Conservation (phyloP, 202 grass and related monocot genomes). For the Digitaria exilis region DNA sequence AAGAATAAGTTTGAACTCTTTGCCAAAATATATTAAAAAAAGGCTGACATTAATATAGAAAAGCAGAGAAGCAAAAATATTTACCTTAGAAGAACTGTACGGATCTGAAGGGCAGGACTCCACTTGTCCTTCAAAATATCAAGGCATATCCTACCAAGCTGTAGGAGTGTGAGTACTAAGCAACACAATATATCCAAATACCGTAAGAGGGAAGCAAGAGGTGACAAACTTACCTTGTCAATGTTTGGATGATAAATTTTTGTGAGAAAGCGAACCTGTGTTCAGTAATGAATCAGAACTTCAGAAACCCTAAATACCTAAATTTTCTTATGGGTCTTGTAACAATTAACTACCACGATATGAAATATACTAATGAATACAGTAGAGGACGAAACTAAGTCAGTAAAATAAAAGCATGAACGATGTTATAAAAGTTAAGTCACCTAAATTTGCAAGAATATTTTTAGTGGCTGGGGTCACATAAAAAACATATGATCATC, state of each 20-base stretch:
- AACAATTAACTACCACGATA: not conserved
- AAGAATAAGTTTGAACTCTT: not conserved
- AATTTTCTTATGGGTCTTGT: not conserved
- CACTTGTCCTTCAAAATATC: constrained; percentile 98
- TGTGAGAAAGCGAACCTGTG: constrained; percentile 88
- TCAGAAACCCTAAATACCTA: constrained; percentile 1
- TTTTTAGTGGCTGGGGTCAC: not conserved
- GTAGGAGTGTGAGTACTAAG: constrained; percentile 35
- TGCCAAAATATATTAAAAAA: constrained; percentile 16
- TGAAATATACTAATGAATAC: not conserved
- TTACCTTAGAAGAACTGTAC: constrained; percentile 92
- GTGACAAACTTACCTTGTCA: constrained; percentile 71
- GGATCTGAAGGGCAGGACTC: constrained; percentile 95
- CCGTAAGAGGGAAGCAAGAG: constrained; percentile 3
- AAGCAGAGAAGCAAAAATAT: constrained; percentile 17
- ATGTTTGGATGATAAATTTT: constrained; percentile 98
- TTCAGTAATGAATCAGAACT: constrained; percentile 20
- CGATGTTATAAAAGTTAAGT: constrained; percentile 11
- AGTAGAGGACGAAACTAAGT: not conserved
- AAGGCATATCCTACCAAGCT: constrained; percentile 99
- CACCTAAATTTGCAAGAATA: not conserved
- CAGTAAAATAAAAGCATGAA: not conserved
- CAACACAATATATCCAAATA: not conserved
- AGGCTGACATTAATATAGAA: not conserved
- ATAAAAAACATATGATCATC: not conserved